Base-by-base conservation (phyloP, 805 yeast genomes). In the Spathaspora boniae region DNA sequence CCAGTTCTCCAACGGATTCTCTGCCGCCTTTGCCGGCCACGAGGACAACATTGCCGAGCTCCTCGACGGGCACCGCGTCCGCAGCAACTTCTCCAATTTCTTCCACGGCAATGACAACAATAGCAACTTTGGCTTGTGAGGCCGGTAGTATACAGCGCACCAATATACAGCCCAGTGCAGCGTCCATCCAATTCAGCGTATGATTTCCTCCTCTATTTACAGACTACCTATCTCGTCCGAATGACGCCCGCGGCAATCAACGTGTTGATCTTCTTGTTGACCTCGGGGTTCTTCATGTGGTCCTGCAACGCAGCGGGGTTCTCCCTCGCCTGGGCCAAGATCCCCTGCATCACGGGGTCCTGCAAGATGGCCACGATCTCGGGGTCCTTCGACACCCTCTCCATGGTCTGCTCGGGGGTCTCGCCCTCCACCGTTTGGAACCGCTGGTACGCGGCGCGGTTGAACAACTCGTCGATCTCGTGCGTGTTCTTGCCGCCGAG, bases 221-320 rank as follows among this genome's bases (percentile, higher is more conserved):
- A 32, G 30, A 11, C 5, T 9, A 11, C n/a, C 30, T 58, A 82
- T 56, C 95, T 81, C 21, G 95, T 87, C 59, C 96, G 82, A 54
- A 93, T 89, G 38, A 93, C 85, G 60, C 99, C 99, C 14, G 98
- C 96, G 38, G 97, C 96, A 58, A 89, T 82, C 61, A 93, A 75
- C 50, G 84, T 74, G 61, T 84, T 82, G 51, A 93, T 80, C 78
- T 93, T 93, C 61, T 80, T 82, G 55, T 80, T 77, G 33, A 93
- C 85, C 42, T 80, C 94, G 26, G 98, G 98, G 65, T 93, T 93
- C 72, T 79, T 85, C 96, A 93, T 88, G 66, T 93, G 98, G 53
- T 91, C 97, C 59, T 86, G 94, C 50, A 93, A 74, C 37, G 98
- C 98, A 29, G 96, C 95, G 33, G 98, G 98, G 58, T 93, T 85